Conservation (phyloP, 345 rosid species). For the Cardamine chenopodiifolia region DNA sequence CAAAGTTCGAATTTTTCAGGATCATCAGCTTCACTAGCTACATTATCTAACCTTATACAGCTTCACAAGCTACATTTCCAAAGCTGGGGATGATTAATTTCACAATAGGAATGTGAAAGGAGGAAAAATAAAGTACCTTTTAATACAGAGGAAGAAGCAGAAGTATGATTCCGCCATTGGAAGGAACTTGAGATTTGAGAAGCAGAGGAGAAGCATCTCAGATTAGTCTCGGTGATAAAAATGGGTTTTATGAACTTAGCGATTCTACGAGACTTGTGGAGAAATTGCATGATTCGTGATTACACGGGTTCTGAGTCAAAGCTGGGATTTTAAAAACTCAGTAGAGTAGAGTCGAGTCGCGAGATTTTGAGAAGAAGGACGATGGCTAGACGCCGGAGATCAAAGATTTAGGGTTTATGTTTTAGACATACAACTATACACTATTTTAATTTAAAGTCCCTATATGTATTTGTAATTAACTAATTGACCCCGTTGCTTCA, state of each 20-base stretch:
- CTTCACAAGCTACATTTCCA: not conserved
- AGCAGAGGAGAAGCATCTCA: conserved; percentile 37
- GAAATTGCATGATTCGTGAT: conserved; percentile 46
- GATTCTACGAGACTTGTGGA: conserved; percentile 50
- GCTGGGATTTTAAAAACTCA: not conserved
- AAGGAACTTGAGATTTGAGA: conserved; percentile 29
- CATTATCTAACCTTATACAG: not conserved
- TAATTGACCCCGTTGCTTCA: not conserved
- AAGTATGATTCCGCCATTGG: conserved; percentile 34
- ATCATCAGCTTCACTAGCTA: not conserved
- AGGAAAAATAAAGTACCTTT: conserved; percentile 39
- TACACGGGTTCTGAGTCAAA: not conserved
- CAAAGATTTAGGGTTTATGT: conserved; percentile 35
- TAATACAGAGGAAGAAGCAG: conserved; percentile 18
- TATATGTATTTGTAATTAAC: not conserved
- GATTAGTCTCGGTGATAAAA: conserved; percentile 32
- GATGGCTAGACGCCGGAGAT: conserved; percentile 3
- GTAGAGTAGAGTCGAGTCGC: conserved; percentile 15
- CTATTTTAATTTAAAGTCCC: not conserved
- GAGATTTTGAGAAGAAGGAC: conserved; percentile 5
- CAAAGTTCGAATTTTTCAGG: not conserved
- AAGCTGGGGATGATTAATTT: not conserved
- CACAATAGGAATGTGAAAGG: not conserved
- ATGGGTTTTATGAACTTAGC: conserved; percentile 46
- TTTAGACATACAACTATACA: not conserved